Evolutionary conservation across 306 rosid species (phyloP).

Genomic region (Rubus idaeus): DNA sequence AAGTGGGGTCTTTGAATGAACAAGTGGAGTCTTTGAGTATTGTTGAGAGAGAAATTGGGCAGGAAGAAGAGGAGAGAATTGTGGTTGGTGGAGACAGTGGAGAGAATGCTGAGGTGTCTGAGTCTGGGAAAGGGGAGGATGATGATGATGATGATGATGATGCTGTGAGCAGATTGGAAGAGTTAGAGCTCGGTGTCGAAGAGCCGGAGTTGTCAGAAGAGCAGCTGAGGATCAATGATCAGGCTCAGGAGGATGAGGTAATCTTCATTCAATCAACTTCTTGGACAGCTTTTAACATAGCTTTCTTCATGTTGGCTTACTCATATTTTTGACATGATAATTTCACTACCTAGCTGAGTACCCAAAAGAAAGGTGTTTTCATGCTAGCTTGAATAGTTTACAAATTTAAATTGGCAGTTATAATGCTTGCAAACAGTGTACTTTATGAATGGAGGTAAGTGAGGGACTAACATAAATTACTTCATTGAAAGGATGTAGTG

Average conservation of each 20-base stretch:
- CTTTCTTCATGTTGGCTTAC: too few relatives aligned
- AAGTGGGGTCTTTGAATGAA: slow-evolving; percentile 21
- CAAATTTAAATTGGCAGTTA: not conserved
- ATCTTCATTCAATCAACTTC: not conserved
- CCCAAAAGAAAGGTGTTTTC: not conserved
- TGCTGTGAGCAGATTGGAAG: slow-evolving; percentile 43
- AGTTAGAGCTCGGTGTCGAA: slow-evolving; percentile 30
- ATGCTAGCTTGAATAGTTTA: not conserved
- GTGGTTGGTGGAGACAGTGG: not conserved
- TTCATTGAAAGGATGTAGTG: not conserved
- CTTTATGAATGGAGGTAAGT: not conserved
- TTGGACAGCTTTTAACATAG: too few relatives aligned
- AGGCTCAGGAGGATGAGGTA: slow-evolving; percentile 88
- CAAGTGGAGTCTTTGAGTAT: slow-evolving; percentile 23
- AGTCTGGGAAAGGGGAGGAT: slow-evolving; percentile 32
- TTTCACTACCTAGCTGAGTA: not conserved
- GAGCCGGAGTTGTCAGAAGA: slow-evolving; percentile 60
- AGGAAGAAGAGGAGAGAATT: not conserved
- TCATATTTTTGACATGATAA: not conserved
- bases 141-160: slow-evolving; percentile 18
- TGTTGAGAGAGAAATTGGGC: slow-evolving; percentile 15
- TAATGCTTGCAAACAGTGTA: not conserved
- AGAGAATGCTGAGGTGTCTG: slow-evolving; percentile 6
- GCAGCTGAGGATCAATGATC: slow-evolving; percentile 61
- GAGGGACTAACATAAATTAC: not conserved